These are phyloP conservation scores for Beauveria rudraprayagi DNA, from an alignment of 2,329 filamentous ascomycete species.

Conservation along the genomic window DNA sequence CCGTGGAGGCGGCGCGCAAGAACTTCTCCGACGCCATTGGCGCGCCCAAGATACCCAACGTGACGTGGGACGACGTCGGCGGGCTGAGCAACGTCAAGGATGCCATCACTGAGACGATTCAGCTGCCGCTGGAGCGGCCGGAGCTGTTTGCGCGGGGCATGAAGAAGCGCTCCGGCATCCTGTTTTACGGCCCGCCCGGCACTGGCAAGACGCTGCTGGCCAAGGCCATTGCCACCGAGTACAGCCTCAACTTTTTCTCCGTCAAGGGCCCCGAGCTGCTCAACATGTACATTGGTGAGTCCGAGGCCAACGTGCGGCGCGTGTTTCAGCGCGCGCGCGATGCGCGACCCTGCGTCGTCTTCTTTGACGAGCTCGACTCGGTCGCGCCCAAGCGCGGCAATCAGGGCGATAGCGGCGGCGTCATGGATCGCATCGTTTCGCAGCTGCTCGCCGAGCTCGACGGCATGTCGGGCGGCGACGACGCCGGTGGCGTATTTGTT, in stretches of 20 bases:
- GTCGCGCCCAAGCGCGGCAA: conserved; percentile 95
- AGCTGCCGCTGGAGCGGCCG: conserved; percentile 80
- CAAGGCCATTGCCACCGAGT: conserved; percentile 89
- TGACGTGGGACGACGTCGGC: conserved; percentile 93
- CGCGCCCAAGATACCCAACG: conserved; percentile 94
- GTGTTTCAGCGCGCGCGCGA: conserved; percentile 85
- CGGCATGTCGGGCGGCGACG: conserved; percentile 91
- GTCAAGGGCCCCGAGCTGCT: conserved; percentile 87
- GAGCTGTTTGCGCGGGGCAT: conserved; percentile 95
- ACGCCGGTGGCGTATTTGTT: conserved; percentile 83
- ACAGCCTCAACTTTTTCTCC: conserved; percentile 89
- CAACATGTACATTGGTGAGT: conserved; percentile 96
- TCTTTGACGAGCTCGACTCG: conserved; percentile 88
- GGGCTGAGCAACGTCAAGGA: conserved; percentile 92
- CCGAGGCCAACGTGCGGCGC: conserved; percentile 81
- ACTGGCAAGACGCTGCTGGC: conserved; percentile 89
- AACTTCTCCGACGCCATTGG: conserved; percentile 98
- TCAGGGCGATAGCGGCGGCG: conserved; percentile 91
- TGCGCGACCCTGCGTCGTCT: conserved; percentile 80
- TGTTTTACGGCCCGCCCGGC: conserved; percentile 86
- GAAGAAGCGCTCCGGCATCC: conserved; percentile 91
- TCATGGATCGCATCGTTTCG: conserved; percentile 96
- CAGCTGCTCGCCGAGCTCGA: conserved; percentile 92
- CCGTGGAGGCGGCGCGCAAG: conserved; percentile 90
- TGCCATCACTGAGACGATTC: conserved; percentile 93